Evolutionary conservation across 805 yeast species (phyloP), one percentile per base, ranked within the genome.

Genomic region (Nakazawaea wickerhamii): DNA sequence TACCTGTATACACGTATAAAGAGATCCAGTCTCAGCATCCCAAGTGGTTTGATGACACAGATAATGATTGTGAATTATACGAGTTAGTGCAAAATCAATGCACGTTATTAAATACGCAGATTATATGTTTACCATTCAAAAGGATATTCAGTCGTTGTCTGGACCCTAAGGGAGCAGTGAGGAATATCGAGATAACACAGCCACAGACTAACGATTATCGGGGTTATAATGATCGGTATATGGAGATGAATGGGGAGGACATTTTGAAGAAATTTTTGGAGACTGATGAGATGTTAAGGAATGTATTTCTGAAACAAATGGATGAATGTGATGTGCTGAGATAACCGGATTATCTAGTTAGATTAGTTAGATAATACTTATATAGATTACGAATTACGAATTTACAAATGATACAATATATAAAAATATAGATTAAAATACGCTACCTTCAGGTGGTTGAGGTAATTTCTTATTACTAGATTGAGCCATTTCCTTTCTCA

Each of bases 401-500:
- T n/a, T n/a, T 17, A 20, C 25, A 35, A 13, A 19, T 10, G 27
- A 5, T 2, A 4, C 30, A 26, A 34, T 23, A 13, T 19, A 23
- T 15, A 31, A 9, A 31, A 3, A 15, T 31, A 15, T 18, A 21
- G 5, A 30, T 41, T 8, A 55, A 45, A 57, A 59, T 18, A 81
- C 77, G 28, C 83, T 64, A 8, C 97, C 97, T 67, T 93, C 99
- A 9, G 83, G 67, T 11, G 99, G 99, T 67, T 93, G 99, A 8
- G 81, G 70, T 49, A 91, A 68, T 66, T 86, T 88, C 68, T 89
- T 81, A 62, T 93, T 89, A 10, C 79, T 62, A 4, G 91, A 75
- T 17, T 76, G 63, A 1, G 95, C 95, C 98, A 93, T 91, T 51
- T 81, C 86, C 53, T 84, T 84, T 67, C 99, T 77, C 54, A 93